Conservation (phyloP, 179 eudicot genomes). For the Spinacia oleracea region DNA sequence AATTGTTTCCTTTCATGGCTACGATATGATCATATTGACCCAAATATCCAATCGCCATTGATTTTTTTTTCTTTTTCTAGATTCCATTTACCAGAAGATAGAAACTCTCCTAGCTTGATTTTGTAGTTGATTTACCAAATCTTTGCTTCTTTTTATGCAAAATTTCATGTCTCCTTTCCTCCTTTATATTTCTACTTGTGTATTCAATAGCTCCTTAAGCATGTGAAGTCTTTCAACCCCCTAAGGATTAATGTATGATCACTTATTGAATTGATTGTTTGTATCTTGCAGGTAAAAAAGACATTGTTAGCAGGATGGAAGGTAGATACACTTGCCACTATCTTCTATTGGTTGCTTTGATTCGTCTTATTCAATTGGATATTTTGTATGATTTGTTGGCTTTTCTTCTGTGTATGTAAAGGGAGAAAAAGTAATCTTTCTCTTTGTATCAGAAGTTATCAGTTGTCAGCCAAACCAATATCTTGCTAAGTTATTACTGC, state of each 20-base stretch:
- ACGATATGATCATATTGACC: slow-evolving; percentile 9
- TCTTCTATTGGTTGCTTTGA: neutral
- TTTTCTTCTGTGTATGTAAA: neutral
- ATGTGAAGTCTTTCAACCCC: neutral
- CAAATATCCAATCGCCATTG: neutral
- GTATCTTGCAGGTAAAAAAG: slow-evolving; percentile 42
- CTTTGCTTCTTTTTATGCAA: neutral
- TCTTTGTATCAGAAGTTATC: neutral
- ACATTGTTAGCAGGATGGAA: slow-evolving; percentile 46
- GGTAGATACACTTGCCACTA: slow-evolving; percentile 30
- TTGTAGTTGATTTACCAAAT: neutral
- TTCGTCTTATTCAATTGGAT: neutral
- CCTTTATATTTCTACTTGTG: neutral
- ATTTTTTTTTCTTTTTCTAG: neutral
- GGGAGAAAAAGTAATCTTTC: neutral
- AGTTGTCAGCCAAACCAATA: neutral
- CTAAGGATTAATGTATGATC: slow-evolving; percentile 3
- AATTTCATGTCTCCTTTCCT: neutral
- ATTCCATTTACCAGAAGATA: neutral
- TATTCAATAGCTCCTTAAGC: neutral
- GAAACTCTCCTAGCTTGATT: neutral
- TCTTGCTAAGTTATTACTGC: neutral
- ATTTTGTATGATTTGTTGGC: neutral
- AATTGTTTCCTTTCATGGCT: neutral
- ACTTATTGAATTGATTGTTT: slow-evolving; percentile 16